Evolutionary conservation across 1,284 basidiomycete genomes (phyloP), one percentile per base, ranked within the genome.

Genomic region (Rhodotorula sp.): DNA sequence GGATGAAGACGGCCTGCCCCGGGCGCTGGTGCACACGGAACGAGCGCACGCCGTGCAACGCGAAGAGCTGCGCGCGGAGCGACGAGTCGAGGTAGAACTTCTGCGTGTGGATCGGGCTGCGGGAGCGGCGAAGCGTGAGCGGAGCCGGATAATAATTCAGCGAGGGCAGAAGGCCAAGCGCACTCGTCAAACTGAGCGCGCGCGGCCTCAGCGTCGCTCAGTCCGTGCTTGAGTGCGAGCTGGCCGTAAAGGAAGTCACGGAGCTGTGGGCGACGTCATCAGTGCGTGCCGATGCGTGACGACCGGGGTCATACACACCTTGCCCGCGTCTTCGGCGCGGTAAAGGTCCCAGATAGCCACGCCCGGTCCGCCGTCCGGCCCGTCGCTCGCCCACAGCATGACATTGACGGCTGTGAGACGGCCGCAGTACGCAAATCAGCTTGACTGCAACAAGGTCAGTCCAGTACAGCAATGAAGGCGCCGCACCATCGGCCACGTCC

Each of bases 1-100:
- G 94, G 76, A 98, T 93, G 81, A 97, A 95, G 17, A 98, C 89
- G 0, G 92, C 94, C 78, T 98, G 90, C n/a, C 93, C 93, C 2
- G 91, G 90, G 75, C 87, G 86, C 81, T 98, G 95, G 82, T 93
- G 93, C 45, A 97, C 86, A 64, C 93, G 84, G 83, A 89, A 91
- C 74, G 90, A 90, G 80, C 83, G 86, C 53, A 97, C 90, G 7
- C 89, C 88, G 71, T 86, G 85, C 75, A 87, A 82, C 13, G 88
- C 86, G 75, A 80, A 90, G 53, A 98, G 83, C 81, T 90, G 86
- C 78, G 85, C 85, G 70, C 92, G 85, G 77, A 92, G 80, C 12
- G 83, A 81, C 45, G 86, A 82, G 80, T 96, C 90, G 64, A 98
- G 84, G 80, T 94, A 98, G 80, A 92, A 89, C 74, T 89, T 85